A percentile compares a stretch with the other conserved stretches of the same genome.
Evolutionary conservation across 2,329 filamentous ascomycete species (phyloP).

Genomic region (Fusarium papillatum): DNA sequence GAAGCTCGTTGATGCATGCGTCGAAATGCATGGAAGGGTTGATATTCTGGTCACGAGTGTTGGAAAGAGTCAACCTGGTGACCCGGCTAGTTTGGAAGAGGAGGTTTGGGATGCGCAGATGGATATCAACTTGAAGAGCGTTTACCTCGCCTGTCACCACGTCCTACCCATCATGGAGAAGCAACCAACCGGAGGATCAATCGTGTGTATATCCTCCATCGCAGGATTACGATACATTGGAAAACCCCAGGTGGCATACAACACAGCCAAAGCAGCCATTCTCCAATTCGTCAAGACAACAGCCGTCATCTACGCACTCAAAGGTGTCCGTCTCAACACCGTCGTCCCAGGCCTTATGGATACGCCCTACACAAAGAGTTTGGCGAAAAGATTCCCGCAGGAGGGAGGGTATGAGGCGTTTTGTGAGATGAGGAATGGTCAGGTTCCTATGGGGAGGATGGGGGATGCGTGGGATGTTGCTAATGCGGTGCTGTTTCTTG

Average conservation of each 20-base stretch:
- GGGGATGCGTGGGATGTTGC: slow-evolving; percentile 72
- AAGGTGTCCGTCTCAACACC: slow-evolving; percentile 64
- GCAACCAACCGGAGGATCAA: slow-evolving; percentile 54
- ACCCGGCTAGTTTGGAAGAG: slow-evolving; percentile 62
- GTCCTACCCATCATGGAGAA: slow-evolving; percentile 68
- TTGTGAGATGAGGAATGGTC: slow-evolving; percentile 62
- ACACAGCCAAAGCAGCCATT: slow-evolving; percentile 63
- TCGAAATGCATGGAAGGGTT: slow-evolving; percentile 65
- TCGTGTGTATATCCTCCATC: slow-evolving; percentile 65
- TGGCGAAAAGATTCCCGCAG: slow-evolving; percentile 61
- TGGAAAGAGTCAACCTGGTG: slow-evolving; percentile 66
- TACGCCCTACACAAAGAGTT: slow-evolving; percentile 62
- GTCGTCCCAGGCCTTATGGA: slow-evolving; percentile 70
- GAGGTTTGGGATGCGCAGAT: slow-evolving; percentile 65
- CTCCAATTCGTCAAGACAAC: slow-evolving; percentile 64
- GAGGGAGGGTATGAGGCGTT: slow-evolving; percentile 62
- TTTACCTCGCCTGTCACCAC: slow-evolving; percentile 66
- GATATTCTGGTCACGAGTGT: slow-evolving; percentile 74
- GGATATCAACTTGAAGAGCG: slow-evolving; percentile 67
- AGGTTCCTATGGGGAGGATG: slow-evolving; percentile 71
- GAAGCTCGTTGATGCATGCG: slow-evolving; percentile 63
- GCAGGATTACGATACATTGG: slow-evolving; percentile 65
- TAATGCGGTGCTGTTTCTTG: slow-evolving; percentile 68
- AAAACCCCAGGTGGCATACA: slow-evolving; percentile 66
- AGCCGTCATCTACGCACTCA: slow-evolving; percentile 62